phyloP scores from a whole-genome alignment of 192 early-diverging fungal genomes.

The Anaeromyces robustus region DNA sequence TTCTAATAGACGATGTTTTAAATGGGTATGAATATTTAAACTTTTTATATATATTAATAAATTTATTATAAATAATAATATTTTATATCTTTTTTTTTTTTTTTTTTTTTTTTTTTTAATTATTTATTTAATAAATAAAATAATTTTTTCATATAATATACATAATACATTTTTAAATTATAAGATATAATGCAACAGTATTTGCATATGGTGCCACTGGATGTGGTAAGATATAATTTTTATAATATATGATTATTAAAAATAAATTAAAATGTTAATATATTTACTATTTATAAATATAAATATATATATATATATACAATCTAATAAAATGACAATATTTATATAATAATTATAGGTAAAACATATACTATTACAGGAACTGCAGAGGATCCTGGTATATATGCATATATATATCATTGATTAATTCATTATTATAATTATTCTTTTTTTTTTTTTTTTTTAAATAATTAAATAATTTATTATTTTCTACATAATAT shows the following conservation, averaged over 20 bases:
- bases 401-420: not conserved
- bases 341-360: too few species aligned
- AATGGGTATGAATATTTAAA: not conserved
- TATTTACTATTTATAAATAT: not conserved
- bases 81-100: conserved; percentile 27
- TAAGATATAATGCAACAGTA: conserved; percentile 55
- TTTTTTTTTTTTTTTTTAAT: conserved; percentile 52
- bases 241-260: too few species aligned
- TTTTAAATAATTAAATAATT: too few species aligned
- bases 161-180: too few species aligned
- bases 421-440: too few species aligned
- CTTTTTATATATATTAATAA: too few species aligned
- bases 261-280: too few species aligned
- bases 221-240: conserved; percentile 34
- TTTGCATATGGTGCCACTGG: conserved; percentile 80
- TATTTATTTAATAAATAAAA: conserved; percentile 53
- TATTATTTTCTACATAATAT: too few species aligned
- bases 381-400: conserved; percentile 28
- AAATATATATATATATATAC: not conserved
- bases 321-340: too few species aligned
- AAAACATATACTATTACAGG: conserved; percentile 72
- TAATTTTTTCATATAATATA: too few species aligned
- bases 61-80: too few species aligned
- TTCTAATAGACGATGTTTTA: not conserved
- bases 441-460: too few species aligned